Base-by-base conservation (phyloP, 345 rosid species). In the Viola odorata region DNA sequence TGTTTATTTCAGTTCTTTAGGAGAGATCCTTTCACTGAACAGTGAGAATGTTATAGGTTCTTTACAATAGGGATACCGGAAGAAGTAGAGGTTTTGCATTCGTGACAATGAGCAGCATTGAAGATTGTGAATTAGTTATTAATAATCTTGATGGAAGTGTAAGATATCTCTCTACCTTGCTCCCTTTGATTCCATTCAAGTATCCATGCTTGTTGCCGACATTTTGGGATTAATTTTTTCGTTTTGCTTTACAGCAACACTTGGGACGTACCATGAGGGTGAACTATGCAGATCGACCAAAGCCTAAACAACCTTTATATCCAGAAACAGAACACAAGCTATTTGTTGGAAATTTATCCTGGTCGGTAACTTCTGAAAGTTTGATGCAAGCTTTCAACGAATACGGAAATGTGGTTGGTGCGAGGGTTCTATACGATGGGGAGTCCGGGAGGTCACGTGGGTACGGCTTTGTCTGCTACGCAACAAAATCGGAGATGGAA, bases 21-120 rank as follows among this genome's bases (percentile, higher is more conserved):
- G n/a, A 15, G 37, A 5, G 5, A 37, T 48, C n/a, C 50, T 11
- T 13, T 51, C 13, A 6, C 62, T 48, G 56, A 65, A 39, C 12
- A 58, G 23, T 7, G 40, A 32, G 9, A 12, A 70, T 50, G 37
- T 62, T 66, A 8, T 55, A 87, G 88, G 97, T 92, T 64, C 91
- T 92, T 48, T 87, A 92, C 53, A 69, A 92, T 47, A 83, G 96
- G 75, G 77, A 82, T 6, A 84, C 90, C 4, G 96, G 96, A 57
- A 87, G 77, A 72, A 89, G 96, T 68, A 81, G 90, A 73, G 99
- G 99, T 8, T 94, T 87, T 38, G 97, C 95, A 9, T 94, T 94
- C 54, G 96, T 88, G 50, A 85, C 91, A 5, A 94, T 94, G 97
- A 90, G 89, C 65, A 94, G 64, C 32, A 45, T 90, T 56, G 96